A percentile compares a stretch with the other conserved stretches of the same genome.
These are phyloP conservation scores for Coniferiporia weirii DNA, from an alignment of 1,284 basidiomycete genomes.

Conservation along the genomic window DNA sequence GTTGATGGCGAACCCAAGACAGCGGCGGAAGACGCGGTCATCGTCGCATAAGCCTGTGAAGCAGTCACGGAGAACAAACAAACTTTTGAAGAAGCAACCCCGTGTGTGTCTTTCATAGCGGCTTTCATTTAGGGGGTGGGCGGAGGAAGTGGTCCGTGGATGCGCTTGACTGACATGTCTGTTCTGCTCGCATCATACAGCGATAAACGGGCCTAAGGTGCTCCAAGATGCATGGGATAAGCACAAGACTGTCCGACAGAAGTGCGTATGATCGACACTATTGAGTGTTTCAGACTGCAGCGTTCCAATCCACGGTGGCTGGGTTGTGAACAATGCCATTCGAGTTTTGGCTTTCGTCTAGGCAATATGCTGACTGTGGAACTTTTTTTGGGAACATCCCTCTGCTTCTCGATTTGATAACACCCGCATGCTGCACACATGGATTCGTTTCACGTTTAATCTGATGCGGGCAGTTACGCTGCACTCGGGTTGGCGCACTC, in stretches of 20 bases:
- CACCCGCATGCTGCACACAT: no score
- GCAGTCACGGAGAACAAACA: constrained; percentile 64
- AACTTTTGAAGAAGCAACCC: constrained; percentile 73
- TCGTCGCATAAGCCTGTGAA: constrained; percentile 64
- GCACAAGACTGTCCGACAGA: constrained; percentile 87
- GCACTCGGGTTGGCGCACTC: constrained; percentile 68
- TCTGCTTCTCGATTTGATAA: neutral
- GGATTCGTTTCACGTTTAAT: neutral
- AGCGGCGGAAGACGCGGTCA: constrained; percentile 76
- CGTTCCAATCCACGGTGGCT: neutral
- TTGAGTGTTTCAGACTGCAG: neutral
- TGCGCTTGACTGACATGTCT: constrained; percentile 7
- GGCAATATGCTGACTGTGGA: neutral
- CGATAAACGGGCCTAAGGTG: constrained; percentile 77
- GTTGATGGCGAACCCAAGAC: constrained; percentile 88
- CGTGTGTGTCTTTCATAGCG: constrained; percentile 40
- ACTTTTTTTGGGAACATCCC: neutral
- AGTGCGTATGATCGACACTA: constrained; percentile 49
- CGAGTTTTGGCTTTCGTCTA: constrained; percentile 4
- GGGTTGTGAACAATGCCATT: neutral
- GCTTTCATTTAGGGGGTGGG: neutral
- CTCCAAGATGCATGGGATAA: constrained; percentile 88
- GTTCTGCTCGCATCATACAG: constrained; percentile 31
- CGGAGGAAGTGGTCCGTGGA: neutral
- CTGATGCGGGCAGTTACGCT: constrained; percentile 54